Evolutionary conservation across 441 rosid species (phyloP).

Genomic region (Hura crepitans): DNA sequence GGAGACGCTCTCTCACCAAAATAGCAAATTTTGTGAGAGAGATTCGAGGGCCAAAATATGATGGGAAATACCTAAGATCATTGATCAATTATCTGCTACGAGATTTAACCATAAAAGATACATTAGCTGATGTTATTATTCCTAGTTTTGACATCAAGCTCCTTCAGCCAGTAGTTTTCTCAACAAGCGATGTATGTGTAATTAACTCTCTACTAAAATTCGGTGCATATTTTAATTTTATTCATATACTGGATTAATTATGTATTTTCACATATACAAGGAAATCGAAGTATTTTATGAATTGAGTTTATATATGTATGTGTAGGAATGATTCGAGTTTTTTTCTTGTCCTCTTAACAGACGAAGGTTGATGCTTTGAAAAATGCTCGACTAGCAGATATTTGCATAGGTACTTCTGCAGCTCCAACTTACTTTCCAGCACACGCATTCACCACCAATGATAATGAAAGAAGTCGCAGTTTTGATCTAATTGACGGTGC

Average conservation of each 20-base stretch:
- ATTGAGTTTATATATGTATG: too few species aligned
- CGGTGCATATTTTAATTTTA: too few species aligned
- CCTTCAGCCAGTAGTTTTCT: conserved; percentile 44
- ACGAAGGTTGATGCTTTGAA: conserved; percentile 21
- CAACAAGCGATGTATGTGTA: conserved; percentile 31
- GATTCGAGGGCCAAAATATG: conserved; percentile 26
- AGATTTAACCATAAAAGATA: conserved; percentile 25
- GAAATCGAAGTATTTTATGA: too few species aligned
- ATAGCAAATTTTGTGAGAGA: background rate
- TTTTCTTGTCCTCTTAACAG: conserved; percentile 6
- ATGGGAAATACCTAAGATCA: conserved; percentile 25
- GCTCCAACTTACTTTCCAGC: conserved; percentile 73
- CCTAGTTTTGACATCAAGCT: conserved; percentile 40
- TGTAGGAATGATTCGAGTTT: too few species aligned
- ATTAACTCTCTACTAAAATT: too few species aligned
- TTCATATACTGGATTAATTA: too few species aligned
- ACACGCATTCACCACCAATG: conserved; percentile 41
- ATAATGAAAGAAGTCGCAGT: conserved; percentile 23
- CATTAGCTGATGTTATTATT: conserved; percentile 37
- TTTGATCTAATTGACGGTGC: conserved; percentile 65
- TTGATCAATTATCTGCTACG: conserved; percentile 26
- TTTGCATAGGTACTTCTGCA: conserved; percentile 56
- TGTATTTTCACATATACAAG: too few species aligned
- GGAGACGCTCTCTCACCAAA: too few species aligned
- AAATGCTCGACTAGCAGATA: conserved; percentile 53